phyloP scores from a whole-genome alignment of 257 asterid genomes.

The Gentiana straminea region DNA sequence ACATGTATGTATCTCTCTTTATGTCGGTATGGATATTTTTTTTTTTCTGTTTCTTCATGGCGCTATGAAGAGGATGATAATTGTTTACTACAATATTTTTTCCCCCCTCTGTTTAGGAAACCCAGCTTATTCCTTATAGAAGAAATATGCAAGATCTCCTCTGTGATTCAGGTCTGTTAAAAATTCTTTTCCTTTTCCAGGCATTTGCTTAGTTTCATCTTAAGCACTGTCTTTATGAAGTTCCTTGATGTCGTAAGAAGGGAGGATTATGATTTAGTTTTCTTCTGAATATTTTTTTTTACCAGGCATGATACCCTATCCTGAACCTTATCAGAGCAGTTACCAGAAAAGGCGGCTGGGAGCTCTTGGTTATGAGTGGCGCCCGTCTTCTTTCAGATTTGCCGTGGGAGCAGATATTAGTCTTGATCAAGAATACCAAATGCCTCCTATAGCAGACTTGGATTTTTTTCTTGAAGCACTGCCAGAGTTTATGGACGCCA shows the following conservation, averaged over 20 bases:
- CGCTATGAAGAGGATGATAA: not conserved
- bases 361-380: conserved; percentile 94
- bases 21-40: too few species aligned
- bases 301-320: conserved; percentile 83
- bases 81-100: conserved; percentile 5
- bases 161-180: conserved; percentile 75
- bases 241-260: not conserved
- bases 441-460: conserved; percentile 73
- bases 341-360: conserved; percentile 82
- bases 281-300: not conserved
- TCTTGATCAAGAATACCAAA: conserved; percentile 70
- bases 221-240: not conserved
- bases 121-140: conserved; percentile 86
- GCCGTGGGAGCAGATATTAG: conserved; percentile 80
- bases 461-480: conserved; percentile 72
- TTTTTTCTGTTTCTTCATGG: not conserved
- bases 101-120: conserved; percentile 40
- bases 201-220: conserved; percentile 5
- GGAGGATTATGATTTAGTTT: not conserved
- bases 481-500: conserved; percentile 79
- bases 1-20: too few species aligned
- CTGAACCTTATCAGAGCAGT: conserved; percentile 90
- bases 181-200: not conserved
- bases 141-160: conserved; percentile 98
- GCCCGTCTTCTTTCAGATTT: conserved; percentile 76